Evolutionary conservation across 2,329 filamentous ascomycete species (phyloP), one percentile per base, ranked within the genome.

Genomic region (Curvularia lunata): DNA sequence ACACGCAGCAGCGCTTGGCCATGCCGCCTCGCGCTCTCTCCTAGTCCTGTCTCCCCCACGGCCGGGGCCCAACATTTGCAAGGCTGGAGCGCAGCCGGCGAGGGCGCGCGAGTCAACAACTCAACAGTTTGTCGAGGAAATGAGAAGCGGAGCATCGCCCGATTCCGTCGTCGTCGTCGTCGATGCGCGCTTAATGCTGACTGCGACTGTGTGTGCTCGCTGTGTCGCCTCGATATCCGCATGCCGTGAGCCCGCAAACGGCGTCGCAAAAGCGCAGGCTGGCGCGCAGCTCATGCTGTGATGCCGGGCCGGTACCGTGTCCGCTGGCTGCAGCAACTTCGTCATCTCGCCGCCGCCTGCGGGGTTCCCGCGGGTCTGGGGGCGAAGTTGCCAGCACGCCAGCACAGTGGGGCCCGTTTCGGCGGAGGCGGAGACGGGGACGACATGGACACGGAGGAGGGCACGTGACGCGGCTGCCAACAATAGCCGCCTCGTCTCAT

Each of bases 81-180:
- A 59, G 25, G 54, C 48, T 60, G 28, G 46, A 58, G 57, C 56
- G 63, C 59, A 56, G 58, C 56, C 54, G 61, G 54, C 62, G 16
- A 46, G 58, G 46, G 61, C 55, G 60, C 59, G 51, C 57, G 58
- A 58, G 61, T 64, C 65, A 68, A 67, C 65, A 68, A 57, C 63
- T 69, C 67, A 69, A 69, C 67, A 69, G 58, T 56, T 55, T 58
- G 48, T 54, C 55, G 61, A 59, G 61, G 62, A 62, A 61, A 68
- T 67, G 59, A 66, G 54, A 59, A 56, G 59, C 64, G 62, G 67
- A 65, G 61, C 61, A 61, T 50, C 34, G 48, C 34, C 65, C 65
- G 57, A 54, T 53, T 34, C 42, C 48, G 52, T 57, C 56, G 32
- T 32, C 10, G 30, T 32, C n/a, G n/a, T 9, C 10, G 10, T 48